phyloP scores from a whole-genome alignment of 2,329 filamentous ascomycete species.

The Hypomyces rosellus region DNA sequence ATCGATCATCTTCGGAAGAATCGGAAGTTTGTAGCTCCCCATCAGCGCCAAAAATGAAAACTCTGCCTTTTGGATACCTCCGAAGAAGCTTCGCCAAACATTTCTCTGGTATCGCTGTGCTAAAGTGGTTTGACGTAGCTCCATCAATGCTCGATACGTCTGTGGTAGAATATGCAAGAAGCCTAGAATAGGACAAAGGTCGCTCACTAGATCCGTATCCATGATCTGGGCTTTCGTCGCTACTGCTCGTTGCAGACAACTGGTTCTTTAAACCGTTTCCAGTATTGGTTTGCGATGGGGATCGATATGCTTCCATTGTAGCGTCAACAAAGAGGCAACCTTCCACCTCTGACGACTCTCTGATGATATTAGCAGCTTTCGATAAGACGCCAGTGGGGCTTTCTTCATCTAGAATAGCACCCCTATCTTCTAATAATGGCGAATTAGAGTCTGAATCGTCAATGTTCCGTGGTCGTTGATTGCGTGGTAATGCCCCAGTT shows the following conservation, averaged over 20 bases:
- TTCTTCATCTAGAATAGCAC: conserved; percentile 1
- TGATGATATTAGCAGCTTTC: conserved; percentile 38
- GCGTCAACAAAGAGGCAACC: conserved; percentile 30
- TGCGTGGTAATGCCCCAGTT: not conserved
- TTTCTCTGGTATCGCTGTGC: conserved; percentile 28
- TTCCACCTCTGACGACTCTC: conserved; percentile 34
- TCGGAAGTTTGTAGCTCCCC: conserved; percentile 28
- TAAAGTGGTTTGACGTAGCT: conserved; percentile 10
- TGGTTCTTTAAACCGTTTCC: conserved; percentile 11
- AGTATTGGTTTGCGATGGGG: not conserved
- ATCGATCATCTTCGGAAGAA: conserved; percentile 19
- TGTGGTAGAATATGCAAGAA: conserved; percentile 35
- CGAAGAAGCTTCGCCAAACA: conserved; percentile 36
- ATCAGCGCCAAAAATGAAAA: conserved; percentile 38
- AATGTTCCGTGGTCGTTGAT: not conserved
- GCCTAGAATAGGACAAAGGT: conserved; percentile 18
- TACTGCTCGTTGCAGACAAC: conserved; percentile 16
- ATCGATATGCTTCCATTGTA: conserved; percentile 22
- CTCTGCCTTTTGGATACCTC: conserved; percentile 38
- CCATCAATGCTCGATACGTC: conserved; percentile 27
- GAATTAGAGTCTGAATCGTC: not conserved
- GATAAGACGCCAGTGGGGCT: conserved; percentile 27
- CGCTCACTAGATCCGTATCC: conserved; percentile 1
- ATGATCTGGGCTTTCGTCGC: conserved; percentile 14
- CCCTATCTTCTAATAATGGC: not conserved